A percentile compares a stretch with the other conserved stretches of the same genome.
Conservation (phyloP, 345 rosid species). For the Salix viminalis region DNA sequence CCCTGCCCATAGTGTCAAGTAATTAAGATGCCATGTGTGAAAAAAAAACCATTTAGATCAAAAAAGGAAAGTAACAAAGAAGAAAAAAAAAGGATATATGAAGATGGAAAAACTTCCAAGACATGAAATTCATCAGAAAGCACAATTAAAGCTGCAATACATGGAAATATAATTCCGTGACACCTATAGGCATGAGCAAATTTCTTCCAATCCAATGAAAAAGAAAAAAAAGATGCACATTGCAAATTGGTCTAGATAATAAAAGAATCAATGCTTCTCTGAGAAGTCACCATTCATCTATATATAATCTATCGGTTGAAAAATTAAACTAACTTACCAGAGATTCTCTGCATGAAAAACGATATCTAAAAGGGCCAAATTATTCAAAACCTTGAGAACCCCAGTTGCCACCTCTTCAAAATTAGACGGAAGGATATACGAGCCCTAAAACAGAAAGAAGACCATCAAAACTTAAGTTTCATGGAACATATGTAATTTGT, state of each 20-base stretch:
- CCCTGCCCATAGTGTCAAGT: too few species aligned
- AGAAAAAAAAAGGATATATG: too few species aligned
- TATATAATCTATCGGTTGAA: not conserved
- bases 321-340: conserved; percentile 42
- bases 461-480: not conserved
- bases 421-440: conserved; percentile 63
- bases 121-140: too few species aligned
- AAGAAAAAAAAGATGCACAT: too few species aligned
- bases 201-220: too few species aligned
- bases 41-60: too few species aligned
- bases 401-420: conserved; percentile 76
- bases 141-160: too few species aligned
- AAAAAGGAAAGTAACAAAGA: too few species aligned
- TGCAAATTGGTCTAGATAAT: not conserved
- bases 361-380: conserved; percentile 63
- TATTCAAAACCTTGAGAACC: conserved; percentile 66
- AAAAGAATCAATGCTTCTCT: not conserved
- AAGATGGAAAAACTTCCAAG: too few species aligned
- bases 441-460: conserved; percentile 36
- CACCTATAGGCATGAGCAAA: too few species aligned
- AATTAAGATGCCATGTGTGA: too few species aligned
- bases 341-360: conserved; percentile 52
- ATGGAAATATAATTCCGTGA: too few species aligned
- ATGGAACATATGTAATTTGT: not conserved
- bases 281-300: conserved; percentile 5